These are phyloP conservation scores for Termitomyces sp. DNA, from an alignment of 1,284 basidiomycete genomes.

Conservation along the genomic window DNA sequence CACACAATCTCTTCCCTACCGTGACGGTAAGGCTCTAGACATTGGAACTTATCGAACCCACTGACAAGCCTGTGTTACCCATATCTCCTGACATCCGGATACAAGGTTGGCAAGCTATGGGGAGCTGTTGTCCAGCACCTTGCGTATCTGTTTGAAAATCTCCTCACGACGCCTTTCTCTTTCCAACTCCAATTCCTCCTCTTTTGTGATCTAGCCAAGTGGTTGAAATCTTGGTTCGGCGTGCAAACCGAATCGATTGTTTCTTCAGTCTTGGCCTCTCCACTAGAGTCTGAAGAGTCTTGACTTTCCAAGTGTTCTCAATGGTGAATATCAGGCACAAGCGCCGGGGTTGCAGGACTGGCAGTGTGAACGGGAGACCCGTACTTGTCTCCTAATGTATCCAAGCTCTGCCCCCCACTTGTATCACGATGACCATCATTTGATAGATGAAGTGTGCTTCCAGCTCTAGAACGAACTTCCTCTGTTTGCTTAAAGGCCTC, in stretches of 20 bases:
- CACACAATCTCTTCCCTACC: too few species aligned
- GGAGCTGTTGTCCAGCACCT: not conserved
- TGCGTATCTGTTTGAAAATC: slow-evolving; percentile 1
- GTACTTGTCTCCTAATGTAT: not conserved
- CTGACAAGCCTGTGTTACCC: not conserved
- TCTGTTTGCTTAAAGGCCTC: slow-evolving; percentile 7
- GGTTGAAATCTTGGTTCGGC: not conserved
- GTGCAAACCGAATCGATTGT: not conserved
- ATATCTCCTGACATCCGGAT: not conserved
- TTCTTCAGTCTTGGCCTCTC: not conserved
- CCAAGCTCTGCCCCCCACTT: slow-evolving; percentile 3
- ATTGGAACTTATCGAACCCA: not conserved
- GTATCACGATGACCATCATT: not conserved
- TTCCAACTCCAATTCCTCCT: not conserved
- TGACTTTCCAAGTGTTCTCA: too few species aligned
- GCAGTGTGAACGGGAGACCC: not conserved
- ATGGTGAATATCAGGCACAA: not conserved
- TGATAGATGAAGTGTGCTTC: not conserved
- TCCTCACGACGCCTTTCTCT: not conserved
- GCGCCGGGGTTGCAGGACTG: not conserved
- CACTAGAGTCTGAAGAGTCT: not conserved
- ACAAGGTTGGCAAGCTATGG: not conserved
- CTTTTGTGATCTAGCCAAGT: not conserved
- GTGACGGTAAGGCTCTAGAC: too few species aligned
- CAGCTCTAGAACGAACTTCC: slow-evolving; percentile 2